phyloP scores from a whole-genome alignment of 371 early-diverging fungal genomes.

The Choanephora cucurbitarum region DNA sequence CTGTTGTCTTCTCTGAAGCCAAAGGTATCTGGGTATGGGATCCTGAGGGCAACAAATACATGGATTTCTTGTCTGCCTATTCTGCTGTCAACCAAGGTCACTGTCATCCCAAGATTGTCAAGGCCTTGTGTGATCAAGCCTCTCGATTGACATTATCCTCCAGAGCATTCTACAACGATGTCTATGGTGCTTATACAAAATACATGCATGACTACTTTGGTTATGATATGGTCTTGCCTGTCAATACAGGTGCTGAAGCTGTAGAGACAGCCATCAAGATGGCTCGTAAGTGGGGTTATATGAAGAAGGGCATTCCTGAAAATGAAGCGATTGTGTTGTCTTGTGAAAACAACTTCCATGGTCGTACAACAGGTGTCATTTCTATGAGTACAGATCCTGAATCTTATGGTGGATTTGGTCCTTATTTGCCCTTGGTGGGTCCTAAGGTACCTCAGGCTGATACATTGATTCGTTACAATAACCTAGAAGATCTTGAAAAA shows the following conservation, averaged over 20 bases:
- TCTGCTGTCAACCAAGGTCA: slow-evolving; percentile 98
- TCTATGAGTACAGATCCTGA: slow-evolving; percentile 95
- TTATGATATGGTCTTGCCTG: slow-evolving; percentile 96
- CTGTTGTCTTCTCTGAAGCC: slow-evolving; percentile 90
- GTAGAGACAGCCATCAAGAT: slow-evolving; percentile 98
- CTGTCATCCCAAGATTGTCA: slow-evolving; percentile 94
- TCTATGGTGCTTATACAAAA: slow-evolving; percentile 88
- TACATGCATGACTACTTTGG: slow-evolving; percentile 94
- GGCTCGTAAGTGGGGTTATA: slow-evolving; percentile 97
- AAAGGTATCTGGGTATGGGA: slow-evolving; percentile 94
- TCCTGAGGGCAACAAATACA: slow-evolving; percentile 93
- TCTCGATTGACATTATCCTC: slow-evolving; percentile 83
- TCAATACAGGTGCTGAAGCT: slow-evolving; percentile 98
- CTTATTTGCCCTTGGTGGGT: slow-evolving; percentile 89
- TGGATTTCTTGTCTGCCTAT: slow-evolving; percentile 97
- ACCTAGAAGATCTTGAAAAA: slow-evolving; percentile 84
- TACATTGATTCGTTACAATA: slow-evolving; percentile 76
- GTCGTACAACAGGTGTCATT: slow-evolving; percentile 94
- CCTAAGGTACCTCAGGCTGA: slow-evolving; percentile 75
- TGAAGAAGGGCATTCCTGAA: slow-evolving; percentile 85
- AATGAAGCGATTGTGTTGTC: slow-evolving; percentile 86
- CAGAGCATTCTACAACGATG: slow-evolving; percentile 95
- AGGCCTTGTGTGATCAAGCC: slow-evolving; percentile 91
- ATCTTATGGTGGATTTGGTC: slow-evolving; percentile 87
- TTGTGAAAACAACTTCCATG: slow-evolving; percentile 94